Evolutionary conservation across 768 basidiomycete genomes (phyloP).

Genomic region (Favolaschia claudopus): DNA sequence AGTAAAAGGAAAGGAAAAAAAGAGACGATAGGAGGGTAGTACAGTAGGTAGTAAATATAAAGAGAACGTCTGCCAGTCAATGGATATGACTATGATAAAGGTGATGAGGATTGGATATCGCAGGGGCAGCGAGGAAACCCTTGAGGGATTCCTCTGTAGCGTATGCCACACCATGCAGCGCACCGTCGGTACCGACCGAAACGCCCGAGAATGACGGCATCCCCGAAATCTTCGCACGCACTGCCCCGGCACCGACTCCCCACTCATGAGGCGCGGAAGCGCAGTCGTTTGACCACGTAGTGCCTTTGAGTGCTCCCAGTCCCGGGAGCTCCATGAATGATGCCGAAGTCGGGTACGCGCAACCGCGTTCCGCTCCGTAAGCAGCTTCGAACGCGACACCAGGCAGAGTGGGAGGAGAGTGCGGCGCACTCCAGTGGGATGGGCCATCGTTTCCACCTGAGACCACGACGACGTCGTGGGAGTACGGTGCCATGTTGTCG

Average conservation of each 20-base stretch:
- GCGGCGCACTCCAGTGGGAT: slow-evolving; percentile 12
- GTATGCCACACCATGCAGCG: too few species aligned
- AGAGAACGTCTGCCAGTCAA: slow-evolving; percentile 25
- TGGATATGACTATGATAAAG: slow-evolving; percentile 1
- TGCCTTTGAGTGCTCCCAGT: slow-evolving; percentile 6
- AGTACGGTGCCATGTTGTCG: slow-evolving; percentile 37
- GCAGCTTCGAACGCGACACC: slow-evolving; percentile 24
- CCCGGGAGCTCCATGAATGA: too few species aligned
- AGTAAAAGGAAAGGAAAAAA: slow-evolving; percentile 19
- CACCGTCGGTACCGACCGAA: background rate
- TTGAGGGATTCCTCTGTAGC: too few species aligned
- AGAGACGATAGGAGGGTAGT: slow-evolving; percentile 18
- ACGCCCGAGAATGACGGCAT: background rate
- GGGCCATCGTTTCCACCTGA: slow-evolving; percentile 11
- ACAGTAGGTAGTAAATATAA: slow-evolving; percentile 20
- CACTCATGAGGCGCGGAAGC: background rate
- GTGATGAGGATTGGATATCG: too few species aligned
- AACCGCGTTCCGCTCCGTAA: background rate
- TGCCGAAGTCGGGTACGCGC: background rate
- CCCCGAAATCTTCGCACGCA: background rate
- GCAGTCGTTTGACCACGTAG: background rate
- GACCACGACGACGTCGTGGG: slow-evolving; percentile 5
- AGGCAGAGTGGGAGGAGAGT: slow-evolving; percentile 15
- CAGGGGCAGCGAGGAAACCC: too few species aligned
- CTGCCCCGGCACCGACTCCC: slow-evolving; percentile 2